A percentile compares a stretch with the other conserved stretches of the same genome.
Conservation (phyloP, 768 basidiomycete species). For the Daedaleopsis nitida region DNA sequence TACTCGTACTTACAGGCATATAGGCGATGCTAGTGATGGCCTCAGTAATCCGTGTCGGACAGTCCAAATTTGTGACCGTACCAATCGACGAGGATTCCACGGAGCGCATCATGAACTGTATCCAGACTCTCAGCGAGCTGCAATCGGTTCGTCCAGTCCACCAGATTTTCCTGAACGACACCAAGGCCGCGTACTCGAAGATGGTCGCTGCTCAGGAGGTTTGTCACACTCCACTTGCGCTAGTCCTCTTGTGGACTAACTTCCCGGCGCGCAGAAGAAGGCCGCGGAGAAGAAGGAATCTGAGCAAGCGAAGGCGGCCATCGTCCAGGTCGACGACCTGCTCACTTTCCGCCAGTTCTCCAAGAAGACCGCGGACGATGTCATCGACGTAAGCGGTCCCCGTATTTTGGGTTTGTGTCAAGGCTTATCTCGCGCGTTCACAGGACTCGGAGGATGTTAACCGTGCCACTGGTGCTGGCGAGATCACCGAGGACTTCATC, state of each 20-base stretch:
- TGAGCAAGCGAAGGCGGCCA: slow-evolving; percentile 64
- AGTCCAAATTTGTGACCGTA: slow-evolving; percentile 90
- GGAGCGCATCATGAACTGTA: slow-evolving; percentile 95
- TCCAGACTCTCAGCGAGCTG: slow-evolving; percentile 88
- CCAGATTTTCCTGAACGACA: slow-evolving; percentile 81
- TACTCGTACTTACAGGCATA: not conserved
- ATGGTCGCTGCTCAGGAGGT: slow-evolving; percentile 98
- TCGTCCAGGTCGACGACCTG: slow-evolving; percentile 93
- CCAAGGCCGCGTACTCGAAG: slow-evolving; percentile 87
- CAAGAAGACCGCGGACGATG: slow-evolving; percentile 84
- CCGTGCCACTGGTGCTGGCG: slow-evolving; percentile 83
- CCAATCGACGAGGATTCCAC: slow-evolving; percentile 99
- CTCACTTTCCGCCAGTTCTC: slow-evolving; percentile 93
- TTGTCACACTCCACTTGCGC: slow-evolving; percentile 11
- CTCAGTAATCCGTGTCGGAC: slow-evolving; percentile 93
- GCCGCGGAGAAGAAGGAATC: slow-evolving; percentile 88
- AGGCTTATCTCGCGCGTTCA: not conserved
- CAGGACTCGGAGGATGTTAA: slow-evolving; percentile 90
- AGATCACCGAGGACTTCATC: slow-evolving; percentile 89
- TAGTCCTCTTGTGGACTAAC: not conserved
- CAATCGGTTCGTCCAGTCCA: slow-evolving; percentile 56
- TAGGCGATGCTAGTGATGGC: slow-evolving; percentile 98
- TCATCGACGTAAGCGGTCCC: slow-evolving; percentile 57
- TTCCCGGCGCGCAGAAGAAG: slow-evolving; percentile 59
- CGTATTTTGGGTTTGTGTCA: not conserved